Evolutionary conservation across 495 filamentous ascomycete genomes (phyloP), one percentile per base, ranked within the genome.

Genomic region (Hyaloscypha variabilis): DNA sequence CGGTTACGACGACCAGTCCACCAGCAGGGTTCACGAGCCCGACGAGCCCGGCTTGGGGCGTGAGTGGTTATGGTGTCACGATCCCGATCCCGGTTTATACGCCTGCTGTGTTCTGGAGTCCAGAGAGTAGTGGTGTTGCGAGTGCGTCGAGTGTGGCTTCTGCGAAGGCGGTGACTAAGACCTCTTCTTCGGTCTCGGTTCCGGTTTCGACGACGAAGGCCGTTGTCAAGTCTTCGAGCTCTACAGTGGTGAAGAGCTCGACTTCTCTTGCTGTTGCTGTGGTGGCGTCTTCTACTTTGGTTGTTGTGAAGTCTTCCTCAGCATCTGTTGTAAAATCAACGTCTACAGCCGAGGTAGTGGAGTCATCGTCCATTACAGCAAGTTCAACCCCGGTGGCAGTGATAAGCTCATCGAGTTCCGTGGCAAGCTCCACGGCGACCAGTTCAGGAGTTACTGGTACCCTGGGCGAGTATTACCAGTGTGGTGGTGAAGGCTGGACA

Each of bases 401-500:
- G 39, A 4, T 17, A 0, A 17, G 17, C 19, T 46, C 39, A 10
- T 25, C 51, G 0, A 29, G 8, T 23, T 54, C 51, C 11, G 51
- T 23, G 19, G 21, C 51, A 11, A 24, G 21, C 21, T 54, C 58
- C 3, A 46, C 58, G 8, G 24, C 34, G 8, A 60, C 36, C 6
- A 46, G 17, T 17, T 30, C 58, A 49, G 36, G 23, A 17, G 21
- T 19, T 21, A 6, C 29, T 10, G 23, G 17, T 26, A 46, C 58
- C 2, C 31, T 60, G 6, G 8, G 30, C 23, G 23, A 60, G 19
- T 77, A 71, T 62, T 82, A 75, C 1, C 84, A 86, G 58, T 86
- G 84, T 51, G 82, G 83, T 34, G 83, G 83, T 14, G 68, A 34
- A 39, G 71, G 74, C 28, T 85, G 81, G 77, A 71, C 68, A 8